A percentile compares a stretch with the other conserved stretches of the same genome.
These are phyloP conservation scores for Puccinia hordei DNA, from an alignment of 1,284 basidiomycete genomes.

Conservation along the genomic window DNA sequence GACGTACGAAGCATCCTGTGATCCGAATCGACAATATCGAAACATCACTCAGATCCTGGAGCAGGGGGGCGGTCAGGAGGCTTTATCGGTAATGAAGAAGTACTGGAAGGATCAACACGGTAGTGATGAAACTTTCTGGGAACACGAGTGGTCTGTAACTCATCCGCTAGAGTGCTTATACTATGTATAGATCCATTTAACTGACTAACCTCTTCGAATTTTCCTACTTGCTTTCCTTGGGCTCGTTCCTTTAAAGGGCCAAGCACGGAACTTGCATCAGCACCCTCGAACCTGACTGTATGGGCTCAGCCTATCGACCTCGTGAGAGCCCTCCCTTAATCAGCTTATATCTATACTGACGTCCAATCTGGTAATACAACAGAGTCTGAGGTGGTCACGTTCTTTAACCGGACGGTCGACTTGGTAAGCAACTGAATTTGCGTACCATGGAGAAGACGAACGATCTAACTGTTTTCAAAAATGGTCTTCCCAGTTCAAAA, in stretches of 20 bases:
- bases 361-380: background rate
- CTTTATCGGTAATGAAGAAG: slow-evolving; percentile 70
- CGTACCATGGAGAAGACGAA: background rate
- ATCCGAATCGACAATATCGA: slow-evolving; percentile 67
- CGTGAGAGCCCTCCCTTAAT: background rate
- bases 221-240: background rate
- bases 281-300: slow-evolving; percentile 67
- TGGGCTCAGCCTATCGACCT: slow-evolving; percentile 37
- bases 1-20: slow-evolving; percentile 68
- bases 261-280: slow-evolving; percentile 71
- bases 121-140: slow-evolving; percentile 58
- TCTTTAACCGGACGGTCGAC: slow-evolving; percentile 43
- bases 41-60: slow-evolving; percentile 67
- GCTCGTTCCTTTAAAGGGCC: slow-evolving; percentile 13
- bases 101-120: slow-evolving; percentile 58
- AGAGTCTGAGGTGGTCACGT: slow-evolving; percentile 47
- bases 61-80: slow-evolving; percentile 64
- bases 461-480: background rate
- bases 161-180: background rate
- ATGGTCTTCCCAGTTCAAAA: slow-evolving; percentile 59
- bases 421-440: slow-evolving; percentile 17
- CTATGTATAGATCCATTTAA: background rate
- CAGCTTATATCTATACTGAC: background rate
- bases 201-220: background rate
- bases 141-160: slow-evolving; percentile 55